Evolutionary conservation across 768 basidiomycete genomes (phyloP).

Genomic region (Suillus subluteus): DNA sequence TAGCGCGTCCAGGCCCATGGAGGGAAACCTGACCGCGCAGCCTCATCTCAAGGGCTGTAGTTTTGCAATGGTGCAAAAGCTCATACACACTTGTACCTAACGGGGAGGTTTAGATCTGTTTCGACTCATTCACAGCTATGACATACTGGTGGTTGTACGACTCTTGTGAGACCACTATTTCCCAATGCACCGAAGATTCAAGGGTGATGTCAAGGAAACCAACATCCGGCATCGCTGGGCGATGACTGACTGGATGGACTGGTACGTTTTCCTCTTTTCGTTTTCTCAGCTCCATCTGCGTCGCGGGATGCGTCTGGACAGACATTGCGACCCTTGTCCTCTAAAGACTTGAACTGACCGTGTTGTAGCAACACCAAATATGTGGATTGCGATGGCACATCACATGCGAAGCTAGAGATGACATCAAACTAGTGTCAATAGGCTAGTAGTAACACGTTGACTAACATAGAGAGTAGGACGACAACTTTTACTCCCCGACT

Average conservation of each 20-base stretch:
- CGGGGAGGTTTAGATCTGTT: not conserved
- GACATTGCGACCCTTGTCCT: not conserved
- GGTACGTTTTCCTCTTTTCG: not conserved
- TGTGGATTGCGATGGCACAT: not conserved
- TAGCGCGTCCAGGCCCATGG: not conserved
- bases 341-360: not conserved
- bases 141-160: not conserved
- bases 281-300: not conserved
- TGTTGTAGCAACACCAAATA: not conserved
- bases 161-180: not conserved
- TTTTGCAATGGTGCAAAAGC: not conserved
- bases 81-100: not conserved
- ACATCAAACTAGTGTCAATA: not conserved
- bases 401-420: not conserved
- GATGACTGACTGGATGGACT: not conserved
- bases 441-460: not conserved
- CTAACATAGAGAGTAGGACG: not conserved
- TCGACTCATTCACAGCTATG: not conserved
- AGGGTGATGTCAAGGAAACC: not conserved
- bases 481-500: not conserved
- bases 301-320: not conserved
- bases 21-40: not conserved
- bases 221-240: not conserved
- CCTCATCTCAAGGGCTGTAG: not conserved
- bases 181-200: not conserved